Base-by-base conservation (phyloP, 2,329 filamentous ascomycete genomes). In the Colletotrichum horii region DNA sequence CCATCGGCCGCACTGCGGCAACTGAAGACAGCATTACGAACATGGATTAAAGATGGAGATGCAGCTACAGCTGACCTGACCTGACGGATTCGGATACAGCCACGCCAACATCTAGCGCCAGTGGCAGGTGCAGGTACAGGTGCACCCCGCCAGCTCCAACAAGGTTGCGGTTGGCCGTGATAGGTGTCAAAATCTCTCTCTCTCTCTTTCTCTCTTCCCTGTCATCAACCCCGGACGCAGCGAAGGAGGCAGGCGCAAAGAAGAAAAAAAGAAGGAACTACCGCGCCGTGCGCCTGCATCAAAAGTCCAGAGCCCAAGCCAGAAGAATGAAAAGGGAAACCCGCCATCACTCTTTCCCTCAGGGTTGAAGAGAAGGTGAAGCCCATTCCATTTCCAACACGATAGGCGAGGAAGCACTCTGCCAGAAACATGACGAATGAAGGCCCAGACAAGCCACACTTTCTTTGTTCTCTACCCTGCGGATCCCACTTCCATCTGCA, bases 401-500 rank as follows among this genome's bases (percentile, higher is more conserved):
- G 22, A 55, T 71, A 24, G 52, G n/a, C 55, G n/a, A 32, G 55
- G 55, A 60, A 22, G 52, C 32, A 36, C 32, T n/a, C 56, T 34
- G 56, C 65, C 70, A 70, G 66, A 76, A 66, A 76, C 71, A 74
- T 74, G 70, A 74, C 74, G 71, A 76, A 75, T 76, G 48, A 62
- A 32, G 36, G 61, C 48, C 36, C 65, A 75, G 74, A 30, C 71
- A 75, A 66, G 71, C 43, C 70, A 66, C 28, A 14, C n/a, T 43
- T 71, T 52, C 74, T 76, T 76, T 76, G 71, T 76, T 75, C 74
- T 38, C 22, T 76, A 43, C 70, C 26, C 55, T 34, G 56, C 73
- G 60, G 56, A 28, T 11, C 34, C 12, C 58, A 61, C 30, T 32
- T n/a, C 28, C 72, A 48, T 71, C 68, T 73, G 70, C 73, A 73